These are phyloP conservation scores for Coemansia sp. DNA, from an alignment of 192 early-diverging fungal genomes.

Conservation along the genomic window DNA sequence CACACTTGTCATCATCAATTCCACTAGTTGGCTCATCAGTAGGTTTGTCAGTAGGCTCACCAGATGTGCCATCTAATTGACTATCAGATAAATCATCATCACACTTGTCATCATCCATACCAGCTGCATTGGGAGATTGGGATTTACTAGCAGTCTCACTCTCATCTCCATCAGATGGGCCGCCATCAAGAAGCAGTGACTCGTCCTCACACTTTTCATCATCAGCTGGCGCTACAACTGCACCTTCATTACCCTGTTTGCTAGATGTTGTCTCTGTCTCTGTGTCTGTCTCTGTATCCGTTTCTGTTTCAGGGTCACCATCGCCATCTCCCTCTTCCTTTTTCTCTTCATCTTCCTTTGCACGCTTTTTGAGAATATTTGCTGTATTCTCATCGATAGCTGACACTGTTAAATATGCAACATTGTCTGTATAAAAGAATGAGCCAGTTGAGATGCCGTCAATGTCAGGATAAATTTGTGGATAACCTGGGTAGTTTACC, in stretches of 20 bases:
- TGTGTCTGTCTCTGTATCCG: too few species aligned
- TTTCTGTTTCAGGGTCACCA: not conserved
- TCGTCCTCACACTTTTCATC: constrained; percentile 17
- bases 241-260: not conserved
- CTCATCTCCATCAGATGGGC: not conserved
- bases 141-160: not conserved
- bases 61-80: too few species aligned
- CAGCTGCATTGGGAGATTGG: too few species aligned
- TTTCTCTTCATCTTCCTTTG: not conserved
- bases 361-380: not conserved
- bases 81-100: too few species aligned
- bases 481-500: constrained; percentile 24
- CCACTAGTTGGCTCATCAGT: not conserved
- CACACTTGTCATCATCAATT: not conserved
- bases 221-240: not conserved
- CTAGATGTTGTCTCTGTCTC: too few species aligned
- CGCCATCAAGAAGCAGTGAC: not conserved
- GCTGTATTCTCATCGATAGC: not conserved
- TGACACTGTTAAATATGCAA: not conserved
- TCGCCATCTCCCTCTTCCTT: not conserved
- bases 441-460: constrained; percentile 8
- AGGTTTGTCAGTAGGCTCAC: not conserved
- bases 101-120: too few species aligned
- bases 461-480: constrained; percentile 6
- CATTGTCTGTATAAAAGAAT: not conserved